Base-by-base conservation (phyloP, 495 filamentous ascomycete species). In the Aspergillus funiculosus region DNA sequence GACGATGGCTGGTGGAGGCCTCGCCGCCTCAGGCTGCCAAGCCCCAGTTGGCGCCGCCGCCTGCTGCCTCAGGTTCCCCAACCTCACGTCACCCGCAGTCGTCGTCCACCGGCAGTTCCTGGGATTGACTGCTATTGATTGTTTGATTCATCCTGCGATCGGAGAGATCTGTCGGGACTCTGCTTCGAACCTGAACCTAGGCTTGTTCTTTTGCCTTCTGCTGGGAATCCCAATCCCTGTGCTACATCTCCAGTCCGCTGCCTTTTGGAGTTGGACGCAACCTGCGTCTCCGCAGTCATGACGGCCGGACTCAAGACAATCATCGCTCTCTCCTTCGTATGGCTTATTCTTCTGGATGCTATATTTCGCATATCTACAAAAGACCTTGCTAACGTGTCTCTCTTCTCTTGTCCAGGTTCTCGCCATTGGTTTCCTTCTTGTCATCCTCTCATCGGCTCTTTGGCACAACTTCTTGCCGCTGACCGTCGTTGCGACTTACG, bases 371-470 rank as follows among this genome's bases (percentile, higher is more conserved):
- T 40, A 18, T 19, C 7, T 13, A 3, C 22, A 6, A 18, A 26
- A 45, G 6, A 13, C 10, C 24, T 46, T 18, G 14, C 57, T 62
- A 39, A 64, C n/a, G n/a, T n/a, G n/a, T 37, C n/a, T 31, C 25
- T 20, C 11, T 5, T 27, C 37, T 40, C 20, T n/a, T 28, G 6
- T 39, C 21, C 40, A 90, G 86, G 78, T 98, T 59, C 87, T 98
- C 44, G 94, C 94, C 48, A 92, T 98, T 62, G 92, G 92, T 58
- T 98, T 98, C 78, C 87, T 98, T 59, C 89, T 98, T 50, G 91
- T 97, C 32, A 98, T 98, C 69, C 86, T 98, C 60, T 95, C 89
- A 49, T 92, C 89, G 59, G 92, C 94, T 22, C 83, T 98, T 40
- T 97, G 82, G 75, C 74, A 88, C 47, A 86, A 87, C 62, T 98